phyloP scores from a whole-genome alignment of 495 filamentous ascomycete genomes.

The Penicillium silybi region DNA sequence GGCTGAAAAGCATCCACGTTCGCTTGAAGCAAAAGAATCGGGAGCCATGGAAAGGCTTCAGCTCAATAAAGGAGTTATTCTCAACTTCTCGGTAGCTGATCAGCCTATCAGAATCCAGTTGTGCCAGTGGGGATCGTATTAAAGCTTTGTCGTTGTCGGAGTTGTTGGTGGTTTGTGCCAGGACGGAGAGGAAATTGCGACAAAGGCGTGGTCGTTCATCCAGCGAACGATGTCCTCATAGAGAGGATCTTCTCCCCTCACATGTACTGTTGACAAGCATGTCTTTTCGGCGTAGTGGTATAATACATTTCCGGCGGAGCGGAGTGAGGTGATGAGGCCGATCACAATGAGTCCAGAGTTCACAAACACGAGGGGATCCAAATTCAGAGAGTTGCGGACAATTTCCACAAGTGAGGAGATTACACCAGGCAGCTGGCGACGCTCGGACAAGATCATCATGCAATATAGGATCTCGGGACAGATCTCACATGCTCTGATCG shows the following conservation, averaged over 20 bases:
- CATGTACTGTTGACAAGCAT: slow-evolving; percentile 5
- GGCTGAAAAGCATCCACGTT: slow-evolving; percentile 5
- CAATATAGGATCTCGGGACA: neutral
- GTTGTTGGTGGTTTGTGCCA: slow-evolving; percentile 1
- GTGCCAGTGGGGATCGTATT: neutral
- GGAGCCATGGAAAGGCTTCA: slow-evolving; percentile 5
- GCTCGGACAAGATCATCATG: neutral
- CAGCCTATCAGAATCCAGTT: neutral
- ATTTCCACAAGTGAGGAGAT: neutral
- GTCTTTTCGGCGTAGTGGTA: slow-evolving; percentile 2
- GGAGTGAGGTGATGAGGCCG: neutral
- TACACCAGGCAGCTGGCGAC: neutral
- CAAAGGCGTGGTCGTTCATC: slow-evolving; percentile 7
- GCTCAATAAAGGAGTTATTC: neutral
- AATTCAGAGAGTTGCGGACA: neutral
- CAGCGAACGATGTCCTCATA: slow-evolving; percentile 1
- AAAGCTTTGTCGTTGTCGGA: neutral
- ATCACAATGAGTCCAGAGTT: neutral
- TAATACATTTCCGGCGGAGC: neutral
- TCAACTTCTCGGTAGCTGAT: slow-evolving; percentile 1
- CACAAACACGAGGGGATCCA: neutral
- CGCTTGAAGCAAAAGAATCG: slow-evolving; percentile 1
- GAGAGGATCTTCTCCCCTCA: slow-evolving; percentile 2
- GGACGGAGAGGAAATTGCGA: slow-evolving; percentile 4
- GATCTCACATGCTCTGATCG: neutral